Evolutionary conservation across 2,329 filamentous ascomycete species (phyloP), one percentile per base, ranked within the genome.

Genomic region (Neonectria magnoliae): DNA sequence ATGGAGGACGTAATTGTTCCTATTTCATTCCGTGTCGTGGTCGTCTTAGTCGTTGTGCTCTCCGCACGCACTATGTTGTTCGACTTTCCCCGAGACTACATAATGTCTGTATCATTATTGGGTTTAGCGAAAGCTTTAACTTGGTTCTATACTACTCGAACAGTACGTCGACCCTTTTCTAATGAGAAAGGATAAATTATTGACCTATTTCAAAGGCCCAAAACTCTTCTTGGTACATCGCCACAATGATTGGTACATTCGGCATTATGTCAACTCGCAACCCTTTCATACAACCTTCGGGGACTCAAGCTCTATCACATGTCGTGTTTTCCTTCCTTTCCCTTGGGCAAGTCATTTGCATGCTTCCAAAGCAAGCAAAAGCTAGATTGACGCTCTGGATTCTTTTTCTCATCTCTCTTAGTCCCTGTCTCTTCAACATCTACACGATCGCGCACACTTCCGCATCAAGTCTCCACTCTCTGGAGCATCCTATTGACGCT

Each of bases 401-500:
- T 0, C 68, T 82, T 14, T 51, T 67, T 8, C 60, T 78, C 0
- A 11, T 78, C 7, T 65, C 80, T 0, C 6, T 81, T 1, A 7
- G 74, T 6, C 77, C 80, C 0, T 80, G 76, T 25, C 4, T 79
- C 0, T 62, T 66, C 6, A 78, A 78, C n/a, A 25, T 75, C 3
- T 58, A 64, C 8, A 62, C 68, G 7, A 78, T 80, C 25, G 47
- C 56, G 4, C 16, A 33, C 1, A 48, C 69, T 1, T 52, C 61
- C 0, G 48, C 65, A 4, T 78, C 51, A 3, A 27, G 51, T 45
- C 71, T 71, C 14, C 31, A 53, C 13, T 22, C 44, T 0, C 20
- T 57, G 2, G 48, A 72, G 0, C 81, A 84, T 57, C 81, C 82
- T 0, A 67, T 82, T 10, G 78, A 81, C 42, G 31, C 59, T 0